Percentiles rank a stretch among this genome's conserved stretches.
Evolutionary conservation across 495 filamentous ascomycete genomes (phyloP).

Genomic region (Penicillium canescens): DNA sequence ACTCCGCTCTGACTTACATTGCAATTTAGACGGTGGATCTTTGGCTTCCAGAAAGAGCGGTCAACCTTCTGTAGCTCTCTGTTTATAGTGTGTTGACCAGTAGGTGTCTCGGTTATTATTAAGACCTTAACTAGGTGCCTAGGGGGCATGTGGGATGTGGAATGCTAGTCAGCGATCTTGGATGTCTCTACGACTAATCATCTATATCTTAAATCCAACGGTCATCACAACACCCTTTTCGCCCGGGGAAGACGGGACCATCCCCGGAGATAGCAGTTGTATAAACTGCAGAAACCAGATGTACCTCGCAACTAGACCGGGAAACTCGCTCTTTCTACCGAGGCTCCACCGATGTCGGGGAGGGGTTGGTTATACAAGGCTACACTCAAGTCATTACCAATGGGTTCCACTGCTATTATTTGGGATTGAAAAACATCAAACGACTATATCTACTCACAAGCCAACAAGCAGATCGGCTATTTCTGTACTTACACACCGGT

Average conservation of each 20-base stretch:
- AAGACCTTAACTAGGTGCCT: no score
- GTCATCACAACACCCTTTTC: background rate
- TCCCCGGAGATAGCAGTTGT: background rate
- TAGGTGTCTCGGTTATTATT: background rate
- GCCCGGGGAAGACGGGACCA: background rate
- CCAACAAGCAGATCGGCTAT: no score
- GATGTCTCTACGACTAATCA: no score
- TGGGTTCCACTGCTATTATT: no score
- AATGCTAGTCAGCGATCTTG: no score
- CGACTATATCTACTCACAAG: no score
- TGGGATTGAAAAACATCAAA: no score
- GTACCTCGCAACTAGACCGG: background rate
- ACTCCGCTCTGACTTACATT: constrained; percentile 4
- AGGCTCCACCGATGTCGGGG: background rate
- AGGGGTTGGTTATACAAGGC: background rate
- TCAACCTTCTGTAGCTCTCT: background rate
- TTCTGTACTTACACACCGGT: background rate
- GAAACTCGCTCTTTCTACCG: background rate
- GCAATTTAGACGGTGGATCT: background rate
- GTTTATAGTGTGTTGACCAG: background rate
- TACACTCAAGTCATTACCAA: no score
- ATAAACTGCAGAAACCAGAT: background rate
- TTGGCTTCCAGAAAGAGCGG: background rate
- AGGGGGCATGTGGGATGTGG: background rate
- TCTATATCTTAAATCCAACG: no score